Evolutionary conservation across 2,329 filamentous ascomycete genomes (phyloP).

Genomic region (Claviceps africana): DNA sequence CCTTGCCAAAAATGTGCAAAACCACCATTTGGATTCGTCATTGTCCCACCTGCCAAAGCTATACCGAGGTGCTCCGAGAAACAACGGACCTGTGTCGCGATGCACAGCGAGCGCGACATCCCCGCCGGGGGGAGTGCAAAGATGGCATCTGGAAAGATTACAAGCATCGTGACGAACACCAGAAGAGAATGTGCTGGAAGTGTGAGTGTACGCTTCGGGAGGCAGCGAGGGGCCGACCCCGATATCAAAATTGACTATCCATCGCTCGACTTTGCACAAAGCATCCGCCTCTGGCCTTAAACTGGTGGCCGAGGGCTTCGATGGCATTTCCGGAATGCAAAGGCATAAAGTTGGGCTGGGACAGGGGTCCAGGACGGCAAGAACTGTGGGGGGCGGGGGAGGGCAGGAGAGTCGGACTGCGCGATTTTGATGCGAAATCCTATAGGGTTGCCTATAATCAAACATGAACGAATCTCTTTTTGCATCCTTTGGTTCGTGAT

Average conservation of each 20-base stretch:
- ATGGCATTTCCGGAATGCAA: too few relatives aligned
- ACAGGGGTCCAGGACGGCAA: neutral
- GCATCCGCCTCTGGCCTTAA: too few relatives aligned
- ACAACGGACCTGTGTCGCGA: constrained; percentile 1
- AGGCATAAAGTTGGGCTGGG: neutral
- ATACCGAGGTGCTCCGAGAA: neutral
- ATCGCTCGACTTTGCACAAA: too few relatives aligned
- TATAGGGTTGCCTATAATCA: neutral
- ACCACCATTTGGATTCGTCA: neutral
- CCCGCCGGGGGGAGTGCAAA: constrained; percentile 1
- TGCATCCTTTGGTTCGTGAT: too few relatives aligned
- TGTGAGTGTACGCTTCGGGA: neutral
- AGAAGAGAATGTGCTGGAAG: neutral
- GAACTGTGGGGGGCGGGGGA: neutral
- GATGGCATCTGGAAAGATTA: constrained; percentile 3
- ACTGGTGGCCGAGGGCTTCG: too few relatives aligned
- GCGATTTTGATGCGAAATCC: neutral
- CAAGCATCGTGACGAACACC: neutral
- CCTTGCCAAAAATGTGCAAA: neutral
- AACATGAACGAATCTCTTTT: too few relatives aligned
- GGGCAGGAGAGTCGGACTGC: neutral
- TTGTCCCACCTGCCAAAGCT: neutral
- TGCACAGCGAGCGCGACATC: constrained; percentile 1
- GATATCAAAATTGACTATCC: neutral
- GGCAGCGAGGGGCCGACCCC: neutral